A percentile compares a stretch with the other conserved stretches of the same genome.
phyloP scores from a whole-genome alignment of 2,329 filamentous ascomycete genomes.

The Emergomyces pasteurianus region DNA sequence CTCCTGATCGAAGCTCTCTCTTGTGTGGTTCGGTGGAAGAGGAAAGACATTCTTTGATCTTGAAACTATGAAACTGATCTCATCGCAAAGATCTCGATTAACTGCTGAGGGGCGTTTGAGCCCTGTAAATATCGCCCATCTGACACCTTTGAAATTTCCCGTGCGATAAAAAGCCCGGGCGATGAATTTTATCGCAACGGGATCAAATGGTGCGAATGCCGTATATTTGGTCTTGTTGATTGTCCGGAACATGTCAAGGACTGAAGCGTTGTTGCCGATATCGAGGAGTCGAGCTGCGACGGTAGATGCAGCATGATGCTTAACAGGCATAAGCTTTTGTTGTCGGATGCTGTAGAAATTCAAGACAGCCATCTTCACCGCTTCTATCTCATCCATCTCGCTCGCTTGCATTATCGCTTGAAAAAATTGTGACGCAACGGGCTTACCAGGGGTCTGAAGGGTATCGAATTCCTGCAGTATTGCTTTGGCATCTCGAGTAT shows the following conservation, averaged over 20 bases:
- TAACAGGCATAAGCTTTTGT: constrained; percentile 21
- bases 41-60: constrained; percentile 4
- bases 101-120: constrained; percentile 22
- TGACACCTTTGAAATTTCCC: constrained; percentile 24
- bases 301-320: constrained; percentile 24
- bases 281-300: constrained; percentile 20
- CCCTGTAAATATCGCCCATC: constrained; percentile 30
- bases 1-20: neutral
- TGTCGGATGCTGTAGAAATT: constrained; percentile 28
- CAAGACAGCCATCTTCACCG: constrained; percentile 26
- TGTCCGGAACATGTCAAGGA: constrained; percentile 23
- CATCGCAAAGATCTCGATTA: constrained; percentile 22
- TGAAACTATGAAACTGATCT: constrained; percentile 20
- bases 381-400: constrained; percentile 12
- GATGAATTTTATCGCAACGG: constrained; percentile 28
- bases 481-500: constrained; percentile 19
- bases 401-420: constrained; percentile 21
- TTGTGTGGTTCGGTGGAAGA: neutral
- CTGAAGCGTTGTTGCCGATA: constrained; percentile 15
- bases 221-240: constrained; percentile 28
- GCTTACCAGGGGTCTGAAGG: constrained; percentile 14
- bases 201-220: constrained; percentile 21
- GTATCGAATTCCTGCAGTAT: constrained; percentile 21
- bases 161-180: constrained; percentile 22
- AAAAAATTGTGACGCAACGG: constrained; percentile 25